Evolutionary conservation across 2,329 filamentous ascomycete species (phyloP).

Genomic region (Monilinia vaccinii-corymbosi): DNA sequence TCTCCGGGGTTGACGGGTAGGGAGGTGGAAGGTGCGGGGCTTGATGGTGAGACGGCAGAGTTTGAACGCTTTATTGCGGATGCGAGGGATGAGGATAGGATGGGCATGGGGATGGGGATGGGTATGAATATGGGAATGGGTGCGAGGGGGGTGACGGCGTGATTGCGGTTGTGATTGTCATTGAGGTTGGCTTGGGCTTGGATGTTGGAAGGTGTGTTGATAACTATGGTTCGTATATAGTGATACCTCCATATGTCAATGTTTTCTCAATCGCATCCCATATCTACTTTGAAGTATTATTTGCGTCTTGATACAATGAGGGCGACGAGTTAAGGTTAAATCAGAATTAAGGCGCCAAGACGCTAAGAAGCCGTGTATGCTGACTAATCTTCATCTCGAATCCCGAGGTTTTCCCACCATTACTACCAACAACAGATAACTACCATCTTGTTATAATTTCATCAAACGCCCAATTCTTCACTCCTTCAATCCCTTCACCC

Average conservation of each 20-base stretch:
- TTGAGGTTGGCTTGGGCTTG: not conserved
- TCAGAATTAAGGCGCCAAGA: too few species aligned
- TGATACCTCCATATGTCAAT: not conserved
- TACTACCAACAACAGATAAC: too few species aligned
- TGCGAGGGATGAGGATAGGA: not conserved
- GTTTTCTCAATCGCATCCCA: not conserved
- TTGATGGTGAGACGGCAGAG: not conserved
- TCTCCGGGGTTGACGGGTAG: not conserved
- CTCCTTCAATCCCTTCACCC: not conserved
- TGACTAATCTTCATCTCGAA: too few species aligned
- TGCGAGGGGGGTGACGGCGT: not conserved
- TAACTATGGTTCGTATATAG: not conserved
- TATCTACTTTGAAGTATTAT: not conserved
- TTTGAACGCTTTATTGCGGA: not conserved
- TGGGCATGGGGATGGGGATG: not conserved
- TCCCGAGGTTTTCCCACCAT: too few species aligned
- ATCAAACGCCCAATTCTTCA: not conserved
- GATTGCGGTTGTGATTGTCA: not conserved
- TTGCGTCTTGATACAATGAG: not conserved
- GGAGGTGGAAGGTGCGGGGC: not conserved
- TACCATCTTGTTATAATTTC: not conserved
- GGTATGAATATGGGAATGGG: not conserved
- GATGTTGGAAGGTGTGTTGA: not conserved
- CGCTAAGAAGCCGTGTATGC: too few species aligned
- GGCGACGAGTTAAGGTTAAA: too few species aligned